Evolutionary conservation across 805 yeast species (phyloP).

Genomic region (Nakazawaea peltata): DNA sequence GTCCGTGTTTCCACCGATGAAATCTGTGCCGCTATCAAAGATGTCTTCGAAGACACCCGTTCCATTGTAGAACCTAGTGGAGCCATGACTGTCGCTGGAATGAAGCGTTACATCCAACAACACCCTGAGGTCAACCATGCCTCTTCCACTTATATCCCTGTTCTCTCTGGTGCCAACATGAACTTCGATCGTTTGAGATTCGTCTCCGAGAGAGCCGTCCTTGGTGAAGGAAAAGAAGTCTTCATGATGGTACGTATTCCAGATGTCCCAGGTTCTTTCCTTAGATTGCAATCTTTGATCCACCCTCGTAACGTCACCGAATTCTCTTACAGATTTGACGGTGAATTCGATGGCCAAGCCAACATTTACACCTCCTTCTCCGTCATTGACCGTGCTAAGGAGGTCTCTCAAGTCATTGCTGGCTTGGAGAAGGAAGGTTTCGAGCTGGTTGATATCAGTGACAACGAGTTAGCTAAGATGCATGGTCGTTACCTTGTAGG

Average conservation of each 20-base stretch:
- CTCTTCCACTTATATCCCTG: conserved; percentile 67
- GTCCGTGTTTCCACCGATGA: conserved; percentile 85
- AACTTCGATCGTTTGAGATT: conserved; percentile 94
- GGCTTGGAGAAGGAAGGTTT: conserved; percentile 58
- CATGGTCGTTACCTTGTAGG: conserved; percentile 97
- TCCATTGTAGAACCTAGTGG: conserved; percentile 95
- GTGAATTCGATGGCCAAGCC: conserved; percentile 42
- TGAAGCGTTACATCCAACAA: conserved; percentile 67
- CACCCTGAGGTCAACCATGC: conserved; percentile 70
- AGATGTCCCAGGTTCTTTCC: conserved; percentile 87
- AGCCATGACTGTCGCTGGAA: conserved; percentile 92
- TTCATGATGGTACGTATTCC: conserved; percentile 88
- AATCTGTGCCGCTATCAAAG: conserved; percentile 92
- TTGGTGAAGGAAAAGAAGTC: conserved; percentile 98
- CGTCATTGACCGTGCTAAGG: conserved; percentile 69
- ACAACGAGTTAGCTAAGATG: conserved; percentile 89
- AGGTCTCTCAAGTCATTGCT: conserved; percentile 55
- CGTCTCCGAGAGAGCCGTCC: conserved; percentile 92
- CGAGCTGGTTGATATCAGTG: conserved; percentile 76
- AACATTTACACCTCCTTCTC: conserved; percentile 83
- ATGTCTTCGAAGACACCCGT: conserved; percentile 92
- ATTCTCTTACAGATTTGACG: conserved; percentile 77
- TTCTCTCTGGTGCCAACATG: conserved; percentile 96
- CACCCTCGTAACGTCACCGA: conserved; percentile 91
- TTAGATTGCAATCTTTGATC: conserved; percentile 63